Percentiles rank a stretch among this genome's conserved stretches.
phyloP scores from a whole-genome alignment of 352 stramenopile genomes.

The Globisporangium barbulae region DNA sequence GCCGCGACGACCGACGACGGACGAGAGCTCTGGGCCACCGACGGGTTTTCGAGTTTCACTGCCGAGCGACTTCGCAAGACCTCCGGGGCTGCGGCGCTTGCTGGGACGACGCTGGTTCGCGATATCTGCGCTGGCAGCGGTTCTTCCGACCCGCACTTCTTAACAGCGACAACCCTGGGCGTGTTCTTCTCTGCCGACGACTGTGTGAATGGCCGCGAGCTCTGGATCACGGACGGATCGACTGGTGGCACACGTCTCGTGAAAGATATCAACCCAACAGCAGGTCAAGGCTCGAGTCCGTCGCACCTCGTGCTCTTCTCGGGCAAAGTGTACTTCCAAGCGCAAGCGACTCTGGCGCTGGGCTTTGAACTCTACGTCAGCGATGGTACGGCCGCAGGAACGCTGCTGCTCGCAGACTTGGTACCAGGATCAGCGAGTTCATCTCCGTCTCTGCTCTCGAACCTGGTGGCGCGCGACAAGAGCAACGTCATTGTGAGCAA shows the following conservation, averaged over 20 bases:
- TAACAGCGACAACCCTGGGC: conserved; percentile 30
- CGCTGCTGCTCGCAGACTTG: conserved; percentile 35
- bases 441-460: conserved; percentile 23
- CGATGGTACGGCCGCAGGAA: conserved; percentile 44
- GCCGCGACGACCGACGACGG: conserved; percentile 38
- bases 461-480: conserved; percentile 5
- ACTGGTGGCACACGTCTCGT: conserved; percentile 41
- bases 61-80: conserved; percentile 16
- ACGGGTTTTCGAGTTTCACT: conserved; percentile 34
- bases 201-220: conserved; percentile 55
- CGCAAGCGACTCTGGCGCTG: conserved; percentile 17
- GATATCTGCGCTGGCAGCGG: conserved; percentile 43
- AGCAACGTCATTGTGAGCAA: conserved; percentile 10
- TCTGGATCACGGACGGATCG: conserved; percentile 61
- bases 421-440: conserved; percentile 23
- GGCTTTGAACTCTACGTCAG: conserved; percentile 58
- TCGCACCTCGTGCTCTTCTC: conserved; percentile 35
- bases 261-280: conserved; percentile 36
- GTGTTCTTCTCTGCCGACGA: conserved; percentile 75
- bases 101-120: conserved; percentile 39
- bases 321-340: conserved; percentile 37
- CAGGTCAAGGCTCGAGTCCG: conserved; percentile 32
- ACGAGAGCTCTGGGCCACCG: conserved; percentile 69
- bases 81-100: not conserved
- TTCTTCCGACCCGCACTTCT: conserved; percentile 48